A percentile compares a stretch with the other conserved stretches of the same genome.
Conservation (phyloP, 441 rosid genomes). For the Populus hybrid region DNA sequence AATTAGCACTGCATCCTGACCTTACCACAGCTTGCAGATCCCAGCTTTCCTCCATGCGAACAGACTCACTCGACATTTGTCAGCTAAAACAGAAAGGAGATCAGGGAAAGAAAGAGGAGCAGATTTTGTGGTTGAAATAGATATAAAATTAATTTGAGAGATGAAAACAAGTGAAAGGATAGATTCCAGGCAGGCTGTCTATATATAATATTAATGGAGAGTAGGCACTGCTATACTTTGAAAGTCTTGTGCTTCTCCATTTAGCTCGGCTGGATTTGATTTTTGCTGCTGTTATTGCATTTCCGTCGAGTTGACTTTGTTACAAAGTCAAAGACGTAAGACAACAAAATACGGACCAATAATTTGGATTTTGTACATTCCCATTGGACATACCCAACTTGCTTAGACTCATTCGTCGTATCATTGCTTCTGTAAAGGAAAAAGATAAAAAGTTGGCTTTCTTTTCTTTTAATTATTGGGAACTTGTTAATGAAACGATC, state of each 20-base stretch:
- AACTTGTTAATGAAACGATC: background rate
- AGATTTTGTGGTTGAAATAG: background rate
- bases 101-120: background rate
- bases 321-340: conserved; percentile 33
- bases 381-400: background rate
- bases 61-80: conserved; percentile 28
- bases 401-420: background rate
- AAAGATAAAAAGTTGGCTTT: no score
- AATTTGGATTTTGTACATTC: background rate
- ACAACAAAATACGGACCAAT: background rate
- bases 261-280: conserved; percentile 6
- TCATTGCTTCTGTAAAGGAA: background rate
- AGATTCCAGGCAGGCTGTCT: background rate
- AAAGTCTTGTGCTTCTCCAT: conserved; percentile 4
- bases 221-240: background rate
- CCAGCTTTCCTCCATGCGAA: conserved; percentile 50
- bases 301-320: conserved; percentile 39
- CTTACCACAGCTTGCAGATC: conserved; percentile 47
- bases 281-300: background rate
- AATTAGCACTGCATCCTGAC: background rate
- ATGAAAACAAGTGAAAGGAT: background rate
- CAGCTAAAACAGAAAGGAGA: background rate
- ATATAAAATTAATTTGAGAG: conserved; percentile 1
- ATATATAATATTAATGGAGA: conserved; percentile 32
- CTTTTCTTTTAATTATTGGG: background rate